Evolutionary conservation across 352 stramenopile species (phyloP).

Genomic region (Pythium vanterpoolii): DNA sequence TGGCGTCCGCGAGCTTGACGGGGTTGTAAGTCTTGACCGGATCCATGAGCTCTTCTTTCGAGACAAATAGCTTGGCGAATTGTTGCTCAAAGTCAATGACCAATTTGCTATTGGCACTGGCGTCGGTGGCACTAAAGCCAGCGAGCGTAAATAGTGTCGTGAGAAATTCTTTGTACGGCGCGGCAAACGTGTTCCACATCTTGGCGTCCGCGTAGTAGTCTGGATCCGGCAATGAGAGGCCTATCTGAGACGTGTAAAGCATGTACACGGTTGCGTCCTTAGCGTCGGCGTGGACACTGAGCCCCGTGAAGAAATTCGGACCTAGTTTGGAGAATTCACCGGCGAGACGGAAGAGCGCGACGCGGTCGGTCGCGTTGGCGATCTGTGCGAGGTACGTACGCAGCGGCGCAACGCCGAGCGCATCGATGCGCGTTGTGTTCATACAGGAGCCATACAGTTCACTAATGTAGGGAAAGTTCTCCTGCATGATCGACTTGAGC

Average conservation of each 20-base stretch:
- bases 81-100: slow-evolving; percentile 85
- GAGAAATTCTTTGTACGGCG: slow-evolving; percentile 77
- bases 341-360: slow-evolving; percentile 45
- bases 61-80: slow-evolving; percentile 83
- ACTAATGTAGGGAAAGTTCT: slow-evolving; percentile 33
- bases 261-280: slow-evolving; percentile 81
- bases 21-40: slow-evolving; percentile 89
- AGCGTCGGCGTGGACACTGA: slow-evolving; percentile 74
- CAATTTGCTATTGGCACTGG: slow-evolving; percentile 34
- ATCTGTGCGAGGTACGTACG: slow-evolving; percentile 36
- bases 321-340: slow-evolving; percentile 50
- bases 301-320: slow-evolving; percentile 76
- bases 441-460: slow-evolving; percentile 43
- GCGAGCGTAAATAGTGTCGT: slow-evolving; percentile 67
- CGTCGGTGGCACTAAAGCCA: slow-evolving; percentile 31
- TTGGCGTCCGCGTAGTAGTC: slow-evolving; percentile 91
- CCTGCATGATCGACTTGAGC: slow-evolving; percentile 32
- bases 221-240: slow-evolving; percentile 86
- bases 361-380: slow-evolving; percentile 26
- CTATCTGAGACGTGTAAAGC: slow-evolving; percentile 76
- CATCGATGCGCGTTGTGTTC: slow-evolving; percentile 40
- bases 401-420: slow-evolving; percentile 34
- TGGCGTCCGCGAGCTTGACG: slow-evolving; percentile 59
- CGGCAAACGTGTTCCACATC: slow-evolving; percentile 71
- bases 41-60: slow-evolving; percentile 88